These are phyloP conservation scores for Sporopachydermia quercuum DNA, from an alignment of 805 yeast genomes.

Conservation along the genomic window DNA sequence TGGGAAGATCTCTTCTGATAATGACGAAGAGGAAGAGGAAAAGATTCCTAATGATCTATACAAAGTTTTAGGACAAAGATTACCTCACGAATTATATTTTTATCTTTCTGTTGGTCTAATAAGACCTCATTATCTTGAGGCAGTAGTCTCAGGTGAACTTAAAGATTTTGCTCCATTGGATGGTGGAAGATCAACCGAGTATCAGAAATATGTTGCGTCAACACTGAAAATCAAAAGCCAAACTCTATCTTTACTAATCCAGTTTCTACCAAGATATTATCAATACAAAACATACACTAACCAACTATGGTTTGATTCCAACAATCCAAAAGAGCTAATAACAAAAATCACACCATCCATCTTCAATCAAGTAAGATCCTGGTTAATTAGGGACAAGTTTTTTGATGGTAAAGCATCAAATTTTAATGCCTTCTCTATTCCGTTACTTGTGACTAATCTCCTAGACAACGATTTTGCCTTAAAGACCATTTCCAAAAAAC, in stretches of 20 bases:
- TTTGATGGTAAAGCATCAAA: slow-evolving; percentile 11
- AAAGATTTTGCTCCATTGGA: slow-evolving; percentile 55
- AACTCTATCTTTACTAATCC: slow-evolving; percentile 53
- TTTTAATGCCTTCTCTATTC: no score
- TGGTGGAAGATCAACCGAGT: slow-evolving; percentile 40
- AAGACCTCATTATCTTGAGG: slow-evolving; percentile 46
- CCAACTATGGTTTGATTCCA: slow-evolving; percentile 38
- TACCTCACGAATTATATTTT: slow-evolving; percentile 76
- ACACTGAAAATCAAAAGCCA: slow-evolving; percentile 34
- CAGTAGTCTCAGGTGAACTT: slow-evolving; percentile 48
- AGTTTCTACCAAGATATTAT: slow-evolving; percentile 66
- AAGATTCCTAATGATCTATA: slow-evolving; percentile 67
- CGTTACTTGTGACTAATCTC: slow-evolving; percentile 17
- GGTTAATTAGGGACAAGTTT: slow-evolving; percentile 14
- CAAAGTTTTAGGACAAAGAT: slow-evolving; percentile 65
- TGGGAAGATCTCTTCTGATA: slow-evolving; percentile 1
- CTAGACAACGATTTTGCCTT: slow-evolving; percentile 18
- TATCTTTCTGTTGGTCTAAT: slow-evolving; percentile 69
- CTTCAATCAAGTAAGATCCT: slow-evolving; percentile 24
- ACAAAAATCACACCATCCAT: slow-evolving; percentile 42
- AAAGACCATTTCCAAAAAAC: slow-evolving; percentile 18
- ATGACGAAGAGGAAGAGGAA: slow-evolving; percentile 7
- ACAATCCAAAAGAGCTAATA: slow-evolving; percentile 24
- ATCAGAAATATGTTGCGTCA: slow-evolving; percentile 36
- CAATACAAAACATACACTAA: slow-evolving; percentile 55